Base-by-base conservation (phyloP, 176 grass and related monocot species). In the Ampelocalamus luodianensis region DNA sequence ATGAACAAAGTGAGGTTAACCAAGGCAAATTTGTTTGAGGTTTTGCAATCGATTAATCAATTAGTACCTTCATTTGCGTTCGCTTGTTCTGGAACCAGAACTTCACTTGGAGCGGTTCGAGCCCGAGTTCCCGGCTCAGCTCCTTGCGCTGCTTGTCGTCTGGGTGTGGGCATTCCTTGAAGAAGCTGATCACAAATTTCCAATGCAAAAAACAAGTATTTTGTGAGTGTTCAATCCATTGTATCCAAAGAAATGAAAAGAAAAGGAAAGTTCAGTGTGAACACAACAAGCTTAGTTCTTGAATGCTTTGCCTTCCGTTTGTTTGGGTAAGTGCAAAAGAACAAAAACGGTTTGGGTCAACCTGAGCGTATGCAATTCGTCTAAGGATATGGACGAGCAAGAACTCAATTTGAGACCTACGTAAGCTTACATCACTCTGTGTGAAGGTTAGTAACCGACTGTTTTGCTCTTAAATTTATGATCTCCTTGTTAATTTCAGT, bases 21-120 rank as follows among this genome's bases (percentile, higher is more conserved):
- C 7, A 20, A 10, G 50, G 56, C 16, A 26, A 17, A 9, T 50
- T 3, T n/a, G 32, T 34, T 34, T 34, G 32, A 34, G 32, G 32
- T 34, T 34, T 34, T 26, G 37, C 18, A 38, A 9, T 3, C 17
- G 17, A 14, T 68, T 69, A 7, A 17, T 26, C 32, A 34, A 34
- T 2, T 0, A 9, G 39, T 53, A 91, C 90, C 93, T 95, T 95
- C 90, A 92, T 90, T 8, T 95, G 93, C 7, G 93, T 95, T 54
- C 93, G 80, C 15, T 95, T 95, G 86, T 95, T 95, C 76, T 95
- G 93, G 83, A 95, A 95, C 93, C 93, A 95, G 80, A 95, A 95
- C 59, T 95, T 95, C 51, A 95, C 83, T n/a, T 95, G 93, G 9
- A 95, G 93, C 13, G 93, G 93, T 77, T 95, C 93, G 15, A 95